Evolutionary conservation across 805 yeast genomes (phyloP).

Genomic region (Spathaspora girioi): DNA sequence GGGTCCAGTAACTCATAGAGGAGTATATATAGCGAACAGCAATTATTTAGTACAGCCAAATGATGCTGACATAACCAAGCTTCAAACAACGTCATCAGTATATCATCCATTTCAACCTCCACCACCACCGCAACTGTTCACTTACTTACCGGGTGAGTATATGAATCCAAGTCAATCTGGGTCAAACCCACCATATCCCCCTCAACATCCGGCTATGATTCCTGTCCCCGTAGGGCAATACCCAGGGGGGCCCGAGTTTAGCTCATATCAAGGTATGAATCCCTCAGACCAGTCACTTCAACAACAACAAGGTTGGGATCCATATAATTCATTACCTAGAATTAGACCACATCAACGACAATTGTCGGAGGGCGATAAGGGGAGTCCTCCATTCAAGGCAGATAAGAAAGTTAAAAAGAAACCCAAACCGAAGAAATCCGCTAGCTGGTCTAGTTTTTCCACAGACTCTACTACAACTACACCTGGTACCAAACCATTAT

Average conservation of each 20-base stretch:
- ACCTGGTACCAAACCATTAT: conserved; percentile 11
- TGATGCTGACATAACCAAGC: conserved; percentile 3
- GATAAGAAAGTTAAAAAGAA: not conserved
- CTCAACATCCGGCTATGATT: not conserved
- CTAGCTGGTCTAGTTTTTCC: not conserved
- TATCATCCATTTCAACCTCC: conserved; percentile 4
- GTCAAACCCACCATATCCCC: conserved; percentile 1
- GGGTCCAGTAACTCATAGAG: not conserved
- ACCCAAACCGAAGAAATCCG: not conserved
- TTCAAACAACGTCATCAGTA: not conserved
- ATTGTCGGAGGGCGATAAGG: not conserved
- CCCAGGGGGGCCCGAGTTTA: not conserved
- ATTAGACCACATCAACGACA: not conserved
- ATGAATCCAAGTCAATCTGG: conserved; percentile 1
- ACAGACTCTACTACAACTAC: not conserved
- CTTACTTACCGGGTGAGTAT: conserved; percentile 3
- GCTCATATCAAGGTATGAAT: not conserved
- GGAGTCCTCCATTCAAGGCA: not conserved
- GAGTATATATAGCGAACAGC: conserved; percentile 1
- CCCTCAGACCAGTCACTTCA: not conserved
- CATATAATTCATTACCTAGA: not conserved
- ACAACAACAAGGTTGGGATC: conserved; percentile 2
- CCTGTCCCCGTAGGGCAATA: conserved; percentile 2
- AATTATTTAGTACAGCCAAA: not conserved
- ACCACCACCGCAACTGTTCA: conserved; percentile 4